Percentiles rank a stretch among this genome's conserved stretches.
Evolutionary conservation across 345 rosid genomes (phyloP).

Genomic region (Kandelia obovata): DNA sequence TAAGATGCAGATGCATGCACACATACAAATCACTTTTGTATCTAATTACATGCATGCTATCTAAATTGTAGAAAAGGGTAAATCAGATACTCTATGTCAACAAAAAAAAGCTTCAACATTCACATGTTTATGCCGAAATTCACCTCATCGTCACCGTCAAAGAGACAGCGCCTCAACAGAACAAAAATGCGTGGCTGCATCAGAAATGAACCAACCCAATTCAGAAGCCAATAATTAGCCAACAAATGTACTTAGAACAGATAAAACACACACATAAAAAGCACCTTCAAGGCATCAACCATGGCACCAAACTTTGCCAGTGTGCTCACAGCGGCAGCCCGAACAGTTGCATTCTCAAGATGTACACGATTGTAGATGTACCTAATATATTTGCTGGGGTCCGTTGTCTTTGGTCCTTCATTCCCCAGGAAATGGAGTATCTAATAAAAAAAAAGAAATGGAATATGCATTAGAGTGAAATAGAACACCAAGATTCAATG

Average conservation of each 20-base stretch:
- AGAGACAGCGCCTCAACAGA: conserved; percentile 84
- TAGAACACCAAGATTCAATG: background rate
- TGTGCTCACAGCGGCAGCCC: conserved; percentile 95
- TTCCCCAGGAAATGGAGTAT: conserved; percentile 95
- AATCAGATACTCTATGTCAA: too few relatives aligned
- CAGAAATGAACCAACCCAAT: conserved; percentile 12
- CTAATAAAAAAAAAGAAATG: conserved; percentile 32
- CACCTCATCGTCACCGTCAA: conserved; percentile 98
- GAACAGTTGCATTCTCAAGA: conserved; percentile 97
- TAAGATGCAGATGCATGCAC: background rate
- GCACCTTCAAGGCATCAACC: conserved; percentile 86
- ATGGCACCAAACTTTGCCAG: conserved; percentile 92
- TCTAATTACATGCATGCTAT: background rate
- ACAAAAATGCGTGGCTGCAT: conserved; percentile 82
- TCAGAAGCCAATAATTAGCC: background rate
- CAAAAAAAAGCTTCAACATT: background rate
- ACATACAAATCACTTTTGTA: background rate
- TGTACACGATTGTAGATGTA: conserved; percentile 96
- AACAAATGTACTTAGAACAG: background rate
- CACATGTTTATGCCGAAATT: conserved; percentile 17
- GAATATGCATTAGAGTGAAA: background rate
- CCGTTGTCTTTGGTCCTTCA: conserved; percentile 94
- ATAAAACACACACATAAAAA: background rate
- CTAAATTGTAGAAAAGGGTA: too few relatives aligned
- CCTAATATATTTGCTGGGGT: conserved; percentile 92